These are phyloP conservation scores for Corymbia citriodora DNA, from an alignment of 441 rosid species.

Conservation along the genomic window DNA sequence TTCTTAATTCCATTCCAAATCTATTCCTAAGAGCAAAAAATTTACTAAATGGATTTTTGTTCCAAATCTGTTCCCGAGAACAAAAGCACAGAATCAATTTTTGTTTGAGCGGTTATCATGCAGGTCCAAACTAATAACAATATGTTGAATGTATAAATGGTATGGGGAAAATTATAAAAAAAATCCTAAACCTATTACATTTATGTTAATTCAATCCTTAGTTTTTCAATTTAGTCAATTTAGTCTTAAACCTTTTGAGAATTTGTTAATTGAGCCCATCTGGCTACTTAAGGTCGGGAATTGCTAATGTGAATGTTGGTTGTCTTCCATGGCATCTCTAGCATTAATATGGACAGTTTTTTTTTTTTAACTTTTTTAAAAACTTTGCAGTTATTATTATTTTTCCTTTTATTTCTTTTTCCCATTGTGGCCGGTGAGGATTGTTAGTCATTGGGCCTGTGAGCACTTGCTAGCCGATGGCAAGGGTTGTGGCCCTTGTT, in stretches of 20 bases:
- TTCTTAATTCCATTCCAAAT: too few relatives aligned
- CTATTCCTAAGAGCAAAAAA: too few relatives aligned
- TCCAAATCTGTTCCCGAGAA: too few relatives aligned
- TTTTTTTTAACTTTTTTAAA: too few relatives aligned
- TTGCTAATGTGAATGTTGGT: rapidly evolving
- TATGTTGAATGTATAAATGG: neutral
- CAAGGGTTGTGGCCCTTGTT: rapidly evolving
- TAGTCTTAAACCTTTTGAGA: too few relatives aligned
- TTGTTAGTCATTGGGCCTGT: rapidly evolving
- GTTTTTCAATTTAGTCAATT: too few relatives aligned
- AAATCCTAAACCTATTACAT: neutral
- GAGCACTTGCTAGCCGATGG: too few relatives aligned
- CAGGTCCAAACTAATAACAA: neutral
- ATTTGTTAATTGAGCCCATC: rapidly evolving
- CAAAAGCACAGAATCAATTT: too few relatives aligned
- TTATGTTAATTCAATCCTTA: too few relatives aligned
- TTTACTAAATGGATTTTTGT: too few relatives aligned
- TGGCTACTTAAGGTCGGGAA: rapidly evolving
- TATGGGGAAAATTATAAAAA: neutral
- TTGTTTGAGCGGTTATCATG: too few relatives aligned
- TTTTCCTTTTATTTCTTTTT: rapidly evolving
- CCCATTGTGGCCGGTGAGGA: rapidly evolving
- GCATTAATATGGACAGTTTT: rapidly evolving
- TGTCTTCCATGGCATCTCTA: rapidly evolving
- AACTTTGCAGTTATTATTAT: rapidly evolving